Evolutionary conservation across 306 rosid species (phyloP).

Genomic region (Hippophae tibetana): DNA sequence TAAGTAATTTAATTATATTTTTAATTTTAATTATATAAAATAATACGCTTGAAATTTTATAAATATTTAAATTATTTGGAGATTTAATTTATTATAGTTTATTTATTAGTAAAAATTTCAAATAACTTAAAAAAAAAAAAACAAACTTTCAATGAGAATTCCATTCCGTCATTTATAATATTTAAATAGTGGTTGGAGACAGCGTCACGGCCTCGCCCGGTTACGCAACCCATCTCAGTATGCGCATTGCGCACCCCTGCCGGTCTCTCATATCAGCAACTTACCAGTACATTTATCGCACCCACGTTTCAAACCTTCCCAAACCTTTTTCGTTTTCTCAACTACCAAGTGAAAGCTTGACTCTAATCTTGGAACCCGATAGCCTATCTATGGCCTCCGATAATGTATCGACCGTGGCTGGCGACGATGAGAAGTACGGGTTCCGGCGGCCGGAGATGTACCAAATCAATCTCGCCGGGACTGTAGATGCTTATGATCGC

Average conservation of each 20-base stretch:
- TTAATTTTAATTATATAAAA: too few relatives aligned
- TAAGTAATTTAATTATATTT: too few relatives aligned
- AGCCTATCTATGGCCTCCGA: constrained; percentile 37
- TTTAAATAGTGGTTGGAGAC: too few relatives aligned
- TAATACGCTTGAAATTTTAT: too few relatives aligned
- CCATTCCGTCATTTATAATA: too few relatives aligned
- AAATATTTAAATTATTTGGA: too few relatives aligned
- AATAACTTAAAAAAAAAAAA: too few relatives aligned
- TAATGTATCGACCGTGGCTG: constrained; percentile 4
- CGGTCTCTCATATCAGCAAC: constrained; percentile 10
- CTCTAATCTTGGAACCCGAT: background rate
- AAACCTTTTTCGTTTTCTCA: background rate
- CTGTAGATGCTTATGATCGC: constrained; percentile 65
- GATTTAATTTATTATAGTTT: too few relatives aligned
- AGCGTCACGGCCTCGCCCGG: too few relatives aligned
- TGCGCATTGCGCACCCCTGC: constrained; percentile 23
- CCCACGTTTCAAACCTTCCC: constrained; percentile 1
- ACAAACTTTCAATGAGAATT: too few relatives aligned
- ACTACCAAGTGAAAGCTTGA: background rate
- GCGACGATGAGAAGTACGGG: constrained; percentile 51
- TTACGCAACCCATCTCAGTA: background rate
- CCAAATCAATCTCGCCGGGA: constrained; percentile 50
- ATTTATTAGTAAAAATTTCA: too few relatives aligned
- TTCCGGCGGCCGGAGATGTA: constrained; percentile 82
- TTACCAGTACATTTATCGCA: background rate